Conservation (phyloP, 2,329 filamentous ascomycete species). For the Colletotrichum euphorbiae region DNA sequence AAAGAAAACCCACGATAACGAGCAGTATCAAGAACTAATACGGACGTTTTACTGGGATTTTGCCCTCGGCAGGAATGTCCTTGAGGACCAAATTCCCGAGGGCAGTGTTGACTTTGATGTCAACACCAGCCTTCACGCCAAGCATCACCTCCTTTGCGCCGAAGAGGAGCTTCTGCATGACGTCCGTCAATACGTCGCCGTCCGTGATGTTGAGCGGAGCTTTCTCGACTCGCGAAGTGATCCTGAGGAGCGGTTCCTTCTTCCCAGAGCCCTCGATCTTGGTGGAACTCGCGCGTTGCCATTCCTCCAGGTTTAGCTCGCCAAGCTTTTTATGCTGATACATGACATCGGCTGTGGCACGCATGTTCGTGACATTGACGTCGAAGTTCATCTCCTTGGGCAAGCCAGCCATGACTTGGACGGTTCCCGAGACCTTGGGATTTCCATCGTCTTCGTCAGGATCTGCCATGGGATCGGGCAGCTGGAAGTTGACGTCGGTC, state of each 20-base stretch:
- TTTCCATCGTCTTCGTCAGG: conserved; percentile 77
- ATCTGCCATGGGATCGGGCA: conserved; percentile 84
- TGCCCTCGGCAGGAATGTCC: conserved; percentile 85
- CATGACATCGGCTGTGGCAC: conserved; percentile 82
- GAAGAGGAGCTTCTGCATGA: conserved; percentile 85
- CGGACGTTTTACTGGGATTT: conserved; percentile 94
- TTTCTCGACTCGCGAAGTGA: conserved; percentile 81
- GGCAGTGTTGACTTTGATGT: conserved; percentile 84
- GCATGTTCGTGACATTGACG: conserved; percentile 80
- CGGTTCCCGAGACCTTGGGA: conserved; percentile 84
- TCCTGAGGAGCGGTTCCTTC: conserved; percentile 73
- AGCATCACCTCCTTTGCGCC: conserved; percentile 76
- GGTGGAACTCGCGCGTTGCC: conserved; percentile 88
- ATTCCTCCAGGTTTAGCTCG: conserved; percentile 80
- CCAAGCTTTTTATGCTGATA: conserved; percentile 85
- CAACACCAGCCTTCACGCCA: conserved; percentile 81
- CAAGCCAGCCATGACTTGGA: conserved; percentile 81
- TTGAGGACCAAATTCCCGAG: conserved; percentile 85
- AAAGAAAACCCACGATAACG: conserved; percentile 46
- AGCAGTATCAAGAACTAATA: conserved; percentile 65
- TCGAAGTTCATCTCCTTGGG: conserved; percentile 90
- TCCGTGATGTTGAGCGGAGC: conserved; percentile 88
- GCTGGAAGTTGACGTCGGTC: conserved; percentile 83
- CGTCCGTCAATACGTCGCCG: conserved; percentile 79
- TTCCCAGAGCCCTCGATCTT: conserved; percentile 68